phyloP scores from a whole-genome alignment of 1,284 basidiomycete genomes.

The Grifola frondosa region DNA sequence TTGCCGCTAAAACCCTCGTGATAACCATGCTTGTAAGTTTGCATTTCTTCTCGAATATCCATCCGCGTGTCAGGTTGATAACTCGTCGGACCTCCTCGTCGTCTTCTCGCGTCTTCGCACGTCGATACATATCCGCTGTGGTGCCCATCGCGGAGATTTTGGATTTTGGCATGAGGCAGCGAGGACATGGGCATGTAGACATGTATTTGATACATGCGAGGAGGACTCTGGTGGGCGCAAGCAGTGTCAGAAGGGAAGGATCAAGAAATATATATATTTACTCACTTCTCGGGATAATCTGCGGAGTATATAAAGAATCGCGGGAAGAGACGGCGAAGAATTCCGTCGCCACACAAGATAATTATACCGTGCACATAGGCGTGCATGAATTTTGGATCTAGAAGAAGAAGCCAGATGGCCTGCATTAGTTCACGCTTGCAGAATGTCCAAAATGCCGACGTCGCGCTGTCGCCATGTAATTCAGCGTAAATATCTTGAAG shows the following conservation, averaged over 20 bases:
- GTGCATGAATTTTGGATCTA: constrained; percentile 26
- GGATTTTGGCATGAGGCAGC: constrained; percentile 4
- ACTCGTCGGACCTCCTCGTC: neutral
- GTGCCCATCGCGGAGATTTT: constrained; percentile 6
- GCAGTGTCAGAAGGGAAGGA: neutral
- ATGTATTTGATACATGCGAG: constrained; percentile 15
- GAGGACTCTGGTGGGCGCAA: constrained; percentile 6
- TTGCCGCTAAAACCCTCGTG: constrained; percentile 34
- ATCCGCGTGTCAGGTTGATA: constrained; percentile 7
- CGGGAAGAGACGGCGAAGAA: constrained; percentile 17
- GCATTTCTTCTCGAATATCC: constrained; percentile 16
- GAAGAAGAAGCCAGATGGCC: constrained; percentile 20
- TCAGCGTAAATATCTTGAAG: neutral
- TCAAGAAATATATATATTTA: neutral
- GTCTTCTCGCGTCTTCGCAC: constrained; percentile 6
- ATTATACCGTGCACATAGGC: constrained; percentile 29
- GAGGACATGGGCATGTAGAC: constrained; percentile 12
- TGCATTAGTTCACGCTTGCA: constrained; percentile 29
- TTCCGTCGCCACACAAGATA: constrained; percentile 20
- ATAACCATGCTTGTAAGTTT: no score
- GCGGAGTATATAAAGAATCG: constrained; percentile 22
- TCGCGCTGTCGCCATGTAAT: neutral
- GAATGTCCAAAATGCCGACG: constrained; percentile 15
- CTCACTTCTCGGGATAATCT: constrained; percentile 34
- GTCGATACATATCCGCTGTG: constrained; percentile 3